A percentile compares a stretch with the other conserved stretches of the same genome.
Conservation (phyloP, 148 eudicot genomes). For the Chenopodium berlandieri region DNA sequence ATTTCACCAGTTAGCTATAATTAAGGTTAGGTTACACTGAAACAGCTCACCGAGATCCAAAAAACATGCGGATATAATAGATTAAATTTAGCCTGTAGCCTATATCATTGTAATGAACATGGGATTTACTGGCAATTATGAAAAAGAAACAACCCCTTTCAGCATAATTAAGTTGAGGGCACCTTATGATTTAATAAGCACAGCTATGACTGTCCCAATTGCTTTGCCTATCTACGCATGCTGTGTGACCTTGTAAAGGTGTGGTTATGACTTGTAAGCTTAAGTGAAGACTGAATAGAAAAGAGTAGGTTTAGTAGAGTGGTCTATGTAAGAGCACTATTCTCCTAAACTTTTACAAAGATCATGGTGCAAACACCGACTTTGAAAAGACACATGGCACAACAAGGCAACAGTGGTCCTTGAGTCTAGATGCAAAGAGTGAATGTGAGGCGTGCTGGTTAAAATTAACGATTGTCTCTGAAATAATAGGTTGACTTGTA, state of each 20-base stretch:
- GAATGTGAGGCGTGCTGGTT: not conserved
- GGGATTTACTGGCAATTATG: not conserved
- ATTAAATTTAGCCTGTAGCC: too few relatives aligned
- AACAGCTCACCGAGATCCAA: not conserved
- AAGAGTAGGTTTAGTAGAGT: not conserved
- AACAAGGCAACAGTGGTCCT: not conserved
- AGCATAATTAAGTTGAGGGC: not conserved
- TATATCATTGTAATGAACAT: not conserved
- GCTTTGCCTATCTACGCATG: not conserved
- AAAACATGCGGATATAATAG: not conserved
- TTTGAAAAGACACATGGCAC: not conserved
- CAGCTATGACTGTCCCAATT: not conserved
- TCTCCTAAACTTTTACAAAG: not conserved
- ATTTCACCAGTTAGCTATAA: not conserved
- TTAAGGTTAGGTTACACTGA: not conserved
- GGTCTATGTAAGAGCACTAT: not conserved
- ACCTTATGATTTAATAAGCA: not conserved
- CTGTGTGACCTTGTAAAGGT: not conserved
- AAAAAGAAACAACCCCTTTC: not conserved
- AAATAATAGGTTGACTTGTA: not conserved
- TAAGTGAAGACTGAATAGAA: not conserved
- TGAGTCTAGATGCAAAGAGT: not conserved
- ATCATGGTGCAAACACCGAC: not conserved
- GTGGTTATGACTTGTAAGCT: not conserved
- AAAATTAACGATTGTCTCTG: not conserved